Evolutionary conservation across 2,329 filamentous ascomycete species (phyloP), one percentile per base, ranked within the genome.

Genomic region (Penicillium sp.): DNA sequence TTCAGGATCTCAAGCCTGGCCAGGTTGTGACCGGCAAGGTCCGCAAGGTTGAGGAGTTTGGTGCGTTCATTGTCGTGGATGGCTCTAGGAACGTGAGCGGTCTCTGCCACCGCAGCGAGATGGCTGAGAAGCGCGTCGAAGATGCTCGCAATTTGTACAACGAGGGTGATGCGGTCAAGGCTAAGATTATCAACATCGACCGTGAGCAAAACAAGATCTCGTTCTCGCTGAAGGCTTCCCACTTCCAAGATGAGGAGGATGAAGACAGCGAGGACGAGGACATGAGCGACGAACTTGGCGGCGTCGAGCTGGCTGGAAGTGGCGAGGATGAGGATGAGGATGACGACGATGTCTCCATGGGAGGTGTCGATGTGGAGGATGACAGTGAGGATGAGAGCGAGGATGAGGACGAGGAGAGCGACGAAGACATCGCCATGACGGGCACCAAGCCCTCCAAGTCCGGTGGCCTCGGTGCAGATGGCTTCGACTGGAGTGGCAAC

Each of bases 161-260:
- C 53, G 88, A 90, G 63, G 93, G 91, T 10, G 93, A 98, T 70
- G 75, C 78, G n/a, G 93, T 98, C 55, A 97, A 97, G 75, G 92
- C 92, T 12, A 87, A 88, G 67, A 79, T 98, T 13, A 71, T 97
- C 44, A 87, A 86, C 61, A 76, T 98, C 42, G 86, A 97, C 59
- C 63, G 74, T 4, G 78, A 85, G 58, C 87, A 87, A 69, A 85
- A 84, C 67, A 85, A 87, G 61, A 86, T 98, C 60, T 95, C 82
- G 60, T 89, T 98, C 62, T 89, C 91, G 1, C 75, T 98, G 52
- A 98, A 97, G 73, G 89, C 93, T 32, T 95, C 89, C 8, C 89
- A 95, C 64, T 92, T 98, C 63, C 82, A 84, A 50, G 78, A 82
- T 46, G 73, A 74, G 24, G 78, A 75, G 23, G 75, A 77, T 1